Percentiles rank a stretch among this genome's conserved stretches.
phyloP scores from a whole-genome alignment of 192 early-diverging fungal species.

The Podila verticillata region DNA sequence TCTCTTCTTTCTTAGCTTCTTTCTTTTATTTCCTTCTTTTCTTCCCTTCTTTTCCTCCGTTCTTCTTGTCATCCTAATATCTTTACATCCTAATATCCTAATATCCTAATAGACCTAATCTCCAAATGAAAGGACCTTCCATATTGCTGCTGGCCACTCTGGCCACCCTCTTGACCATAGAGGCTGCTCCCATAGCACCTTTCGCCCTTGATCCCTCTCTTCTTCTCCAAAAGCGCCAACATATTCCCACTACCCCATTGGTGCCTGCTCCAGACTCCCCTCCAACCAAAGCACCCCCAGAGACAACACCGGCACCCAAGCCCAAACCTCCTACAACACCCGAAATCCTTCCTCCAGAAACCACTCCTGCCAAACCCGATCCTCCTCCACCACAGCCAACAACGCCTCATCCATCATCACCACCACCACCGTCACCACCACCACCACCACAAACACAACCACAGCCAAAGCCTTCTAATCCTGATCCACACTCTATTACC shows the following conservation, averaged over 20 bases:
- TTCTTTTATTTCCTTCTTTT: background rate
- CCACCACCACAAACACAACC: background rate
- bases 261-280: background rate
- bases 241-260: too few relatives aligned
- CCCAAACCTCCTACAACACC: background rate
- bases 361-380: background rate
- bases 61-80: background rate
- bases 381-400: background rate
- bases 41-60: slow-evolving; percentile 25
- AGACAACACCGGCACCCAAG: background rate
- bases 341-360: background rate
- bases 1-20: background rate
- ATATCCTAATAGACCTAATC: too few relatives aligned
- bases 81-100: too few relatives aligned
- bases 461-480: background rate
- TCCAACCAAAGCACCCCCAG: background rate
- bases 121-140: background rate
- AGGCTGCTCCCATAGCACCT: slow-evolving; percentile 12
- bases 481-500: background rate
- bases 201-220: background rate
- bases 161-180: slow-evolving; percentile 9
- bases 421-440: background rate
- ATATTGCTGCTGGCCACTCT: slow-evolving; percentile 17
- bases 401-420: background rate
- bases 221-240: background rate